phyloP scores from a whole-genome alignment of 768 basidiomycete genomes.

The Punctularia strigosozonata region DNA sequence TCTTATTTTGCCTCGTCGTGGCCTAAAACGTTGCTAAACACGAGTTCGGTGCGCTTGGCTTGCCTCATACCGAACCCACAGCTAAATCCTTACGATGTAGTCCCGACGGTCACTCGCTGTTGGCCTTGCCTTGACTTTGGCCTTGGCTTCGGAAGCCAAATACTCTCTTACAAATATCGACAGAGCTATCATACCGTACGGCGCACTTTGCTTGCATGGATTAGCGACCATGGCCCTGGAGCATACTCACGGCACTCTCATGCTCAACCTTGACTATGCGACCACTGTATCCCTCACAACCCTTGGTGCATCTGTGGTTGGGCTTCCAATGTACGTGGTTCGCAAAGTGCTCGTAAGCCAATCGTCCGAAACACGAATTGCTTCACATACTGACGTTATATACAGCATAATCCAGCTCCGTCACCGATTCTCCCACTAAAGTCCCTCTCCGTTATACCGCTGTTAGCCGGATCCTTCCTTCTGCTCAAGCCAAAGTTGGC shows the following conservation, averaged over 20 bases:
- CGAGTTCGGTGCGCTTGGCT: slow-evolving; percentile 29
- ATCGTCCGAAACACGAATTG: slow-evolving; percentile 7
- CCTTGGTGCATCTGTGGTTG: slow-evolving; percentile 51
- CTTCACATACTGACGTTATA: slow-evolving; percentile 30
- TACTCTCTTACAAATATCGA: slow-evolving; percentile 29
- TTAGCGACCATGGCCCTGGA: slow-evolving; percentile 50
- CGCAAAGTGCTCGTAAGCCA: slow-evolving; percentile 42
- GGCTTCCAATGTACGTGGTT: slow-evolving; percentile 54
- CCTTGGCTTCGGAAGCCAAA: slow-evolving; percentile 43
- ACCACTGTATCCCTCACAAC: slow-evolving; percentile 44
- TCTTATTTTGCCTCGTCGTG: slow-evolving; percentile 60
- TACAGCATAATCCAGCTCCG: slow-evolving; percentile 15
- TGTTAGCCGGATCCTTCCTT: slow-evolving; percentile 51
- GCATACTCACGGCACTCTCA: slow-evolving; percentile 45
- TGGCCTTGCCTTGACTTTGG: slow-evolving; percentile 35
- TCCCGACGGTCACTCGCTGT: slow-evolving; percentile 37
- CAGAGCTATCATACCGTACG: slow-evolving; percentile 50
- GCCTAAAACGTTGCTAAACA: slow-evolving; percentile 40
- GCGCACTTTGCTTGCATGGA: slow-evolving; percentile 48
- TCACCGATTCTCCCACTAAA: slow-evolving; percentile 43
- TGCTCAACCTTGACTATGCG: slow-evolving; percentile 44
- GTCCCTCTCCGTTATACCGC: slow-evolving; percentile 46
- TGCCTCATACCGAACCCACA: neutral
- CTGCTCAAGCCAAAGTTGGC: slow-evolving; percentile 44
- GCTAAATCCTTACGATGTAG: too few relatives aligned